Base-by-base conservation (phyloP, 345 rosid genomes). In the Salix koriyanagi region DNA sequence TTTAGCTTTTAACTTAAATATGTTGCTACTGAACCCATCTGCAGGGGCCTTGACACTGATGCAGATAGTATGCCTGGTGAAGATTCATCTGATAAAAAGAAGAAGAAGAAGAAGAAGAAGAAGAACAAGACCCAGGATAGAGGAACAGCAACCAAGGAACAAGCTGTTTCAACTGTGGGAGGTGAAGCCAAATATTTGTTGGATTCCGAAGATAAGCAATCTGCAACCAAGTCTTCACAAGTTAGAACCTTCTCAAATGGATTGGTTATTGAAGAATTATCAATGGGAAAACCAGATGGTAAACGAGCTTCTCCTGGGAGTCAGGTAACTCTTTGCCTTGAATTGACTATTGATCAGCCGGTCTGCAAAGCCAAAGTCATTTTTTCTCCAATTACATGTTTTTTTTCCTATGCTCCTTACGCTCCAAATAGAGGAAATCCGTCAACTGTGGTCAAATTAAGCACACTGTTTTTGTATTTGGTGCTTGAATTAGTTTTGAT, bases 211-310 rank as follows among this genome's bases (percentile, higher is more conserved):
- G 83, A 78, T 75, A 84, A 79, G 32, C 74, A 83, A 77, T 67
- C 80, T 72, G 79, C 81, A 58, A 71, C 74, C 75, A 91, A 90
- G 77, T 76, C 94, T 67, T 90, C 93, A 66, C 90, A 89, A 72
- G 82, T 77, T 74, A 88, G 97, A 81, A 88, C 93, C 68, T 92
- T 86, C 79, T 80, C 95, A 7, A 94, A 94, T 80, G 99, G 99
- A 58, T 86, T 96, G 79, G 86, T 89, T 72, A 88, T 96, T 61
- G 92, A 96, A 85, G 97, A 94, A 84, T 48, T 96, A 73, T 82
- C 77, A 71, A 90, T 96, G 92, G 97, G 99, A 79, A 89, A 86
- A 83, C 98, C 99, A 19, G 90, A 91, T 79, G 97, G 92, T 72
- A 94, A 85, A 88, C 90, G 85, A 82, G 99, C 99, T 79, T 79